Base-by-base conservation (phyloP, 2,329 filamentous ascomycete genomes). In the Pseudogymnoascus sp. region DNA sequence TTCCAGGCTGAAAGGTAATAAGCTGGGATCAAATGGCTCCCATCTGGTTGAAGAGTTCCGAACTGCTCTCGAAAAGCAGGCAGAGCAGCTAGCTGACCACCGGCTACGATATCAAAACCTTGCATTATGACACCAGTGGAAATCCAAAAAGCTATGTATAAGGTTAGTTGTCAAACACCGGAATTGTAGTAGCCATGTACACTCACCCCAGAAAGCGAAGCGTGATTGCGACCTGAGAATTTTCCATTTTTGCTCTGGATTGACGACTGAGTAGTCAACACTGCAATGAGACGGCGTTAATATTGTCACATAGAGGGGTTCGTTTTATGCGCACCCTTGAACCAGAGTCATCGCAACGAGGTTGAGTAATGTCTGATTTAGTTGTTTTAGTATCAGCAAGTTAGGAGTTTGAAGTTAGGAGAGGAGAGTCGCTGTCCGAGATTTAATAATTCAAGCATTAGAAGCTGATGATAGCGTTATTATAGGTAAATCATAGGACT, bases 61-160 rank as follows among this genome's bases (percentile, higher is more conserved):
- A 74, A 60, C 59, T 60, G 25, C 33, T 60, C n/a, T 40, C 31
- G 59, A 23, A 28, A 61, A 31, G 18, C 60, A 74, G 60, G 11
- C 14, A 45, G 21, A 45, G 71, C 67, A 9, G 71, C 72, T 9
- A 74, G 68, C 63, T 74, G 71, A 41, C 71, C 69, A 23, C 71
- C 71, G 31, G 68, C 66, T 12, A 45, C 41, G 41, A 45, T 45
- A 45, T 45, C 41, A 45, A 45, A n/a, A 14, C 72, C 72, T 43
- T 69, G 69, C 72, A 74, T 74, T 23, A 74, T 65, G 11, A 67
- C 65, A 25, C 72, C 72, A 37, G 66, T 69, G 11, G 72, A 73
- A 7, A 68, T 68, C 65, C 66, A 71, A 33, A 74, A 64, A 28
- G 69, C 70, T 71, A 31, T 14, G 21, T 11, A 61, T 45, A 5